Evolutionary conservation across 2,329 filamentous ascomycete species (phyloP).

Genomic region (Arthrobotrys sinensis): DNA sequence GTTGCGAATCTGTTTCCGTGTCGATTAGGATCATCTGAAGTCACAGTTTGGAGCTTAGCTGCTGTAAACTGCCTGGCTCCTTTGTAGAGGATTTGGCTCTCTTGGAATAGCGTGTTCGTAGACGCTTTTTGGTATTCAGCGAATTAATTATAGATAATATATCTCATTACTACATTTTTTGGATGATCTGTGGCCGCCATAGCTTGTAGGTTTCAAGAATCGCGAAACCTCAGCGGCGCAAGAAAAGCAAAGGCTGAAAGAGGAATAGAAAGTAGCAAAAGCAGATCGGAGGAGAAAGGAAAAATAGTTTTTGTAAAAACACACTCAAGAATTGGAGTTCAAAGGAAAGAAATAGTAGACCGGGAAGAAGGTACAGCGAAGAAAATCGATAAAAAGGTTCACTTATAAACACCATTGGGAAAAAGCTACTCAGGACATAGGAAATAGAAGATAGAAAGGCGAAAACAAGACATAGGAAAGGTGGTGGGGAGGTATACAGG

Average conservation of each 20-base stretch:
- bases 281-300: constrained; percentile 17
- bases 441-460: constrained; percentile 29
- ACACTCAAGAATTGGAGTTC: constrained; percentile 60
- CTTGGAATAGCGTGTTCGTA: constrained; percentile 8
- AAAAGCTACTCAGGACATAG: constrained; percentile 23
- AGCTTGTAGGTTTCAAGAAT: not conserved
- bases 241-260: constrained; percentile 15
- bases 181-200: constrained; percentile 7
- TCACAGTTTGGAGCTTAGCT: not conserved
- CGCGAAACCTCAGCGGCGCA: constrained; percentile 11
- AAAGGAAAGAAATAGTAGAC: constrained; percentile 61
- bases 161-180: constrained; percentile 44
- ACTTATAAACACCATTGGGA: constrained; percentile 54
- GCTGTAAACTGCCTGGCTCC: too few relatives aligned
- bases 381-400: constrained; percentile 60
- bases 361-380: constrained; percentile 61
- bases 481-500: constrained; percentile 49
- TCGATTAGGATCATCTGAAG: not conserved
- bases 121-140: constrained; percentile 21
- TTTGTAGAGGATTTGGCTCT: too few relatives aligned
- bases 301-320: constrained; percentile 61
- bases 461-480: constrained; percentile 41
- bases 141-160: constrained; percentile 33
- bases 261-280: constrained; percentile 33
- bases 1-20: constrained; percentile 5